These are phyloP conservation scores for Cercophora sp. DNA, from an alignment of 495 filamentous ascomycete genomes.

Conservation along the genomic window DNA sequence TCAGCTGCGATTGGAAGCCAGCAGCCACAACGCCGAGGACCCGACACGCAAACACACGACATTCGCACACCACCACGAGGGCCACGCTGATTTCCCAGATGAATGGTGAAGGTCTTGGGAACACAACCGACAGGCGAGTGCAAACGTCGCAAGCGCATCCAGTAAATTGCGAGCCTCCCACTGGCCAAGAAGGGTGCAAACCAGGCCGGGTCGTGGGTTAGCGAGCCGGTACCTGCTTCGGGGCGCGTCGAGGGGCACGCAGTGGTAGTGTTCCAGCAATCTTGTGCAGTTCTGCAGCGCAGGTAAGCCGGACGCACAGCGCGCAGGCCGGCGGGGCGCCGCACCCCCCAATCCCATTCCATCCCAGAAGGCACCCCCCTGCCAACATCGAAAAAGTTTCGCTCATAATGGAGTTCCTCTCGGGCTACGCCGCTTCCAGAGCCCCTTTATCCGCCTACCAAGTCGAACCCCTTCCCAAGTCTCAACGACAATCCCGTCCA, in stretches of 20 bases:
- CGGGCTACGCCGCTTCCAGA: constrained; percentile 32
- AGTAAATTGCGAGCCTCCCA: constrained; percentile 9
- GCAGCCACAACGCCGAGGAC: too few species aligned
- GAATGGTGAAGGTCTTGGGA: constrained; percentile 19
- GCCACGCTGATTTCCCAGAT: constrained; percentile 6
- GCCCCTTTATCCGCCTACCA: constrained; percentile 34
- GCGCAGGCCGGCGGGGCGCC: constrained; percentile 10
- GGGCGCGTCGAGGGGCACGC: background rate
- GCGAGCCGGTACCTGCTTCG: background rate
- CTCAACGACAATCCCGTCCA: constrained; percentile 17
- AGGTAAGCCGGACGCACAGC: constrained; percentile 10
- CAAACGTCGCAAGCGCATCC: background rate
- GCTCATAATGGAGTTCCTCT: constrained; percentile 33
- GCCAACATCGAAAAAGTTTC: constrained; percentile 14
- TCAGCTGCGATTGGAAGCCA: background rate
- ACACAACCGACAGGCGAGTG: background rate
- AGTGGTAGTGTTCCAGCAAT: too few species aligned
- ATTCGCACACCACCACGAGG: too few species aligned
- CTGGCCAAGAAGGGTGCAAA: background rate
- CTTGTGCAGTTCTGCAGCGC: background rate
- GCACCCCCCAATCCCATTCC: background rate
- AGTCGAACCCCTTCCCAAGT: constrained; percentile 26
- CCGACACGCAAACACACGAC: background rate
- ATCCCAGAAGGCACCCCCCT: constrained; percentile 1
- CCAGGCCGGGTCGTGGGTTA: background rate